Evolutionary conservation across 2,329 filamentous ascomycete species (phyloP), one percentile per base, ranked within the genome.

Genomic region (Lachnellula arida): DNA sequence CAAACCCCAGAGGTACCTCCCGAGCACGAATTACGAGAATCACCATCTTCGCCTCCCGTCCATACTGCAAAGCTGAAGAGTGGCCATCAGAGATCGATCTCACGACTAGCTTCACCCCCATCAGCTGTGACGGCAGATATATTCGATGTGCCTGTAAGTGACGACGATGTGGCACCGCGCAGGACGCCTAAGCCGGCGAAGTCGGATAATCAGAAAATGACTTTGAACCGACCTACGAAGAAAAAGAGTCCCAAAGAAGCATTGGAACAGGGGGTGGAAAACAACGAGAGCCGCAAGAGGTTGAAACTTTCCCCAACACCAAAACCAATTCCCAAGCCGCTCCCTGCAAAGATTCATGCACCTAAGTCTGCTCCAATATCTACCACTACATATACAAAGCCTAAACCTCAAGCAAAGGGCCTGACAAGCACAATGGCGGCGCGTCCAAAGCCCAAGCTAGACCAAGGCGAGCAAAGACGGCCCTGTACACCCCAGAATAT

Each of bases 221-320:
- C 42, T 2, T 22, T 34, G 9, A 58, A 17, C 25, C 15, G 17
- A 28, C 17, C 47, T 9, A 25, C 51, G 11, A 59, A 57, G 55
- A 35, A 50, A 17, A 44, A 43, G 22, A 49, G 47, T 22, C 25
- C 44, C 19, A 49, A 56, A 51, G 40, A 43, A 51, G 17, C 35
- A 39, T 14, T 54, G 55, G 37, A 28, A 60, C 49, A 11, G 58
- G 55, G 35, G 66, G 64, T 34, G 25, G 55, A 37, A 37, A 49
- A 35, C 23, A 51, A 35, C 47, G 55, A 52, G 35, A 63, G 59
- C n/a, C 62, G 59, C 37, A 68, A 68, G 49, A 64, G 62, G 23
- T 52, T 60, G 22, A 68, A 67, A 42, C 42, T 69, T 9, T 68
- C 65, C 14, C 64, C 65, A 34, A 40, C 34, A 37, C 35, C 32